Percentiles rank a stretch among this genome's conserved stretches.
phyloP scores from a whole-genome alignment of 257 asterid genomes.

The Henckelia pumila region DNA sequence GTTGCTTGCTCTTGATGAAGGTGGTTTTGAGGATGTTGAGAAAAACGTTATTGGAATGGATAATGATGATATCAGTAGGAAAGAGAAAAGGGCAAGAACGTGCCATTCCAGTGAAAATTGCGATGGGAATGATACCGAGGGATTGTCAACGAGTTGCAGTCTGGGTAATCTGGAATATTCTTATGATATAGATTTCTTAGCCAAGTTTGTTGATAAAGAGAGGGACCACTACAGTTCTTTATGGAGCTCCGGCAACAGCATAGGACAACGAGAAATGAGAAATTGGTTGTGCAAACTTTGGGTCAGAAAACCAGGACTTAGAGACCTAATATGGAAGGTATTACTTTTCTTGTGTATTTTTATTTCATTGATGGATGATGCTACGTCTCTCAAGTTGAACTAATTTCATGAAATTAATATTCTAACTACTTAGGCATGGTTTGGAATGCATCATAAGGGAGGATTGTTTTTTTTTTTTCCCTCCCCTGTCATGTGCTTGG shows the following conservation, averaged over 20 bases:
- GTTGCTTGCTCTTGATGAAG: constrained; percentile 82
- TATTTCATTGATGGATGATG: constrained; percentile 23
- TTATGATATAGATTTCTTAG: constrained; percentile 72
- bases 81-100: constrained; percentile 62
- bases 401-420: constrained; percentile 10
- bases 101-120: constrained; percentile 34
- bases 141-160: constrained; percentile 26
- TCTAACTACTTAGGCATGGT: background rate
- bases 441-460: too few relatives aligned
- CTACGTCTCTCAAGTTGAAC: constrained; percentile 15
- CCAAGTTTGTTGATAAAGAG: constrained; percentile 73
- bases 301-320: constrained; percentile 62
- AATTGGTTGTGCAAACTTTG: constrained; percentile 87
- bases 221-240: constrained; percentile 75
- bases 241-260: constrained; percentile 86
- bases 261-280: constrained; percentile 96
- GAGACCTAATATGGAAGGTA: constrained; percentile 97
- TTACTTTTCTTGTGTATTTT: constrained; percentile 21
- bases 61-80: constrained; percentile 53
- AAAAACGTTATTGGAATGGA: constrained; percentile 29
- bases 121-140: constrained; percentile 30
- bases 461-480: too few relatives aligned
- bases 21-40: constrained; percentile 38
- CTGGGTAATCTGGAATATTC: constrained; percentile 50
- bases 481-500: too few relatives aligned